Conservation (phyloP, 2,329 filamentous ascomycete species). For the Phyllosticta citriasiana region DNA sequence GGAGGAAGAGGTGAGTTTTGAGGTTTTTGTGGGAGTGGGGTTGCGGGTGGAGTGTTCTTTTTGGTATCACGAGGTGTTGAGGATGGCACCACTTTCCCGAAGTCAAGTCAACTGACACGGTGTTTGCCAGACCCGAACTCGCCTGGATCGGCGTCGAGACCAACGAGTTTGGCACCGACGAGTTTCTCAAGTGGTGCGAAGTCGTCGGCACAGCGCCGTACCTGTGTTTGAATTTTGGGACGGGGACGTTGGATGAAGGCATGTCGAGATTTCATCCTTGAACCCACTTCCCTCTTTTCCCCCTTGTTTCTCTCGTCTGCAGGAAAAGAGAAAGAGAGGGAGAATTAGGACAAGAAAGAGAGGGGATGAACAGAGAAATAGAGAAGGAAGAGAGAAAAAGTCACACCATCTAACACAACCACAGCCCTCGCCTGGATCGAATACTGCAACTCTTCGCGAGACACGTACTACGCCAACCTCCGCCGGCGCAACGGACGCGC, state of each 20-base stretch:
- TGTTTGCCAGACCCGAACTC: constrained; percentile 51
- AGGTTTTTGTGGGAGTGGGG: no score
- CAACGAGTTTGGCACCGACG: constrained; percentile 76
- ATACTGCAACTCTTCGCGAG: constrained; percentile 70
- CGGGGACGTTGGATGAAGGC: constrained; percentile 41
- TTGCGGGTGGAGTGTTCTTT: no score
- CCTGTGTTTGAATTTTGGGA: constrained; percentile 72
- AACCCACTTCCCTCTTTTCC: constrained; percentile 13
- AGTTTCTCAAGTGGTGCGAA: constrained; percentile 75
- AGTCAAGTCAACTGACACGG: constrained; percentile 2
- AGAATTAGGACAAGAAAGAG: constrained; percentile 20
- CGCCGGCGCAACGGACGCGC: constrained; percentile 64
- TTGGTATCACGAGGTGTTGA: no score
- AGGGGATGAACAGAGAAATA: constrained; percentile 35
- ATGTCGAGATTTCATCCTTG: neutral
- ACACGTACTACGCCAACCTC: constrained; percentile 75
- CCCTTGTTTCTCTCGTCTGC: no score
- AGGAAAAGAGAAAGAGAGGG: neutral
- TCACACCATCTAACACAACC: constrained; percentile 39
- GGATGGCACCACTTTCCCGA: no score
- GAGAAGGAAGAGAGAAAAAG: constrained; percentile 22
- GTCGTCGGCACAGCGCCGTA: constrained; percentile 67
- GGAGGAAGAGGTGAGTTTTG: constrained; percentile 43
- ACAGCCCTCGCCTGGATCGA: constrained; percentile 68
- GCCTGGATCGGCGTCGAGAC: constrained; percentile 70